Evolutionary conservation across 225 moss, liverwort and hornwort genomes (phyloP).

Genomic region (Physcomitrium patens): DNA sequence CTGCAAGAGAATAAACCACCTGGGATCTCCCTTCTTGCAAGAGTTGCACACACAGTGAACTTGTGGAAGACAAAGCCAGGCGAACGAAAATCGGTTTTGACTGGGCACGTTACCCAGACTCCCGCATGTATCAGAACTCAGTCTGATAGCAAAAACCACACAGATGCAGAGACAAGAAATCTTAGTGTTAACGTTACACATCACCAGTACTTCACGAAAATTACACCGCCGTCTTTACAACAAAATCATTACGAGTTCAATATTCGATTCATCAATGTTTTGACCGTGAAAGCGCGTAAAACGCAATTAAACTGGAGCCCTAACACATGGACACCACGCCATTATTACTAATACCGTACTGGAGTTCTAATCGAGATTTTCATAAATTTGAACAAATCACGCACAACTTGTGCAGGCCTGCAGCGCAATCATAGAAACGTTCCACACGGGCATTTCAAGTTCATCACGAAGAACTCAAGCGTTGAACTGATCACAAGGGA

Average conservation of each 20-base stretch:
- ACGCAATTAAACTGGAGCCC: too few species aligned
- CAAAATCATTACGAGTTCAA: slow-evolving; percentile 11
- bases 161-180: slow-evolving; percentile 12
- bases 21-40: slow-evolving; percentile 67
- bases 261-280: not conserved
- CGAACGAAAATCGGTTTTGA: slow-evolving; percentile 49
- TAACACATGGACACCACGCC: too few species aligned
- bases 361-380: too few species aligned
- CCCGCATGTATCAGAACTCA: slow-evolving; percentile 59
- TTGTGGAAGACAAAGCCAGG: slow-evolving; percentile 59
- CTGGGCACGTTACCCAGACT: slow-evolving; percentile 54
- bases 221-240: not conserved
- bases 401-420: too few species aligned
- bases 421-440: too few species aligned
- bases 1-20: slow-evolving; percentile 69
- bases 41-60: slow-evolving; percentile 52
- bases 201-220: not conserved
- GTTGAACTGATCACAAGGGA: too few species aligned
- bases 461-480: too few species aligned
- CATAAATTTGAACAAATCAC: too few species aligned
- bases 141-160: slow-evolving; percentile 44
- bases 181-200: not conserved
- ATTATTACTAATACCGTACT: too few species aligned
- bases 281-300: not conserved
- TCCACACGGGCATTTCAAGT: too few species aligned